These are phyloP conservation scores for Phytopythium sindhum DNA, from an alignment of 352 stramenopile genomes.

Conservation along the genomic window DNA sequence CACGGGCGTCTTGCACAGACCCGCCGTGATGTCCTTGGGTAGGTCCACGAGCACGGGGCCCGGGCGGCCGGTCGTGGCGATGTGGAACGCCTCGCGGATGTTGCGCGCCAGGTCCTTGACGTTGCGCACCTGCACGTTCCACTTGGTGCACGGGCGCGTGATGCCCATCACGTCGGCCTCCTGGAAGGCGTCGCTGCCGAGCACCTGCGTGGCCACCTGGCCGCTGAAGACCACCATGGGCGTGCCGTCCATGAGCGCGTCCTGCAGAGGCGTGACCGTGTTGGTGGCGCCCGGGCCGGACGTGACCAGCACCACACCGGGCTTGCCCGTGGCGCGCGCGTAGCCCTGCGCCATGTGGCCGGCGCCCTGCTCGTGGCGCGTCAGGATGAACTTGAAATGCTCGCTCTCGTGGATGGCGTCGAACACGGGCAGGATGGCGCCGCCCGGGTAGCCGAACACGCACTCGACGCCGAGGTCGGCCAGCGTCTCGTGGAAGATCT, in stretches of 20 bases:
- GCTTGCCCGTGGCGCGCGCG: slow-evolving; percentile 77
- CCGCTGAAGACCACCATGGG: slow-evolving; percentile 94
- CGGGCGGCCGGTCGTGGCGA: slow-evolving; percentile 91
- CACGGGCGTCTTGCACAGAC: slow-evolving; percentile 68
- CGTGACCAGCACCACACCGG: slow-evolving; percentile 92
- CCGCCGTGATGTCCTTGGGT: slow-evolving; percentile 93
- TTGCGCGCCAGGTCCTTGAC: slow-evolving; percentile 93
- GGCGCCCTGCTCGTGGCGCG: slow-evolving; percentile 77
- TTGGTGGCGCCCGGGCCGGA: slow-evolving; percentile 93
- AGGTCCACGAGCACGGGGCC: slow-evolving; percentile 95
- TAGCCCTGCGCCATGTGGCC: slow-evolving; percentile 88
- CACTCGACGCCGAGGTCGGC: slow-evolving; percentile 87
- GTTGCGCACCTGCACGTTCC: slow-evolving; percentile 95
- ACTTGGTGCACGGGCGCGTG: slow-evolving; percentile 93
- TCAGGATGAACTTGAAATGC: slow-evolving; percentile 80
- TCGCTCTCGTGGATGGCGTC: slow-evolving; percentile 92
- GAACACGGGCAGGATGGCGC: slow-evolving; percentile 92
- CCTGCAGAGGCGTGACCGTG: slow-evolving; percentile 91
- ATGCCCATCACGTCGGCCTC: slow-evolving; percentile 84
- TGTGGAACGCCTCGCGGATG: slow-evolving; percentile 95
- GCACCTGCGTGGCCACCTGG: slow-evolving; percentile 91
- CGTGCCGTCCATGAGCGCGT: slow-evolving; percentile 94
- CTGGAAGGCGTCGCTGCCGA: slow-evolving; percentile 92
- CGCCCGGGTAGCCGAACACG: slow-evolving; percentile 93
- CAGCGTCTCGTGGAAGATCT: slow-evolving; percentile 94